These are phyloP conservation scores for Penicillium thymicola DNA, from an alignment of 2,329 filamentous ascomycete genomes.

Conservation along the genomic window DNA sequence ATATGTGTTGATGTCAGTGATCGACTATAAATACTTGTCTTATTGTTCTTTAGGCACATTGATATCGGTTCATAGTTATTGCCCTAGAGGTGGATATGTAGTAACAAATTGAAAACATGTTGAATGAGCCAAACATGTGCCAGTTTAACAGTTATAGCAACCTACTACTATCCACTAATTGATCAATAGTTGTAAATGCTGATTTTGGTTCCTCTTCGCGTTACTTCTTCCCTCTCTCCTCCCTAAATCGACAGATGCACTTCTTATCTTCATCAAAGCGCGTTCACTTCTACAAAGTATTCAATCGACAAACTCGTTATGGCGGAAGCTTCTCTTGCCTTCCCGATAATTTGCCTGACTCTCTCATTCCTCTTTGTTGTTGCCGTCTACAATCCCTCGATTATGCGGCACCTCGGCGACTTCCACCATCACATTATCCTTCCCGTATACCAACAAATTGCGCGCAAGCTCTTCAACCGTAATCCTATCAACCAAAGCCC, in stretches of 20 bases:
- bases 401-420: neutral
- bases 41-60: neutral
- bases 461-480: neutral
- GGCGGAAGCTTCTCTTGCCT: constrained; percentile 5
- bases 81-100: neutral
- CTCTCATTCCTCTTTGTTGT: constrained; percentile 16
- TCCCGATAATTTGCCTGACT: constrained; percentile 16
- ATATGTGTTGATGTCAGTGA: neutral
- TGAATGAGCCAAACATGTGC: neutral
- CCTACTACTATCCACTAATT: neutral
- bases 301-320: neutral
- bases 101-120: neutral
- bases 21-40: neutral
- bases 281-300: neutral
- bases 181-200: too few species aligned
- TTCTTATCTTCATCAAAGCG: neutral
- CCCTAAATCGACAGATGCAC: neutral
- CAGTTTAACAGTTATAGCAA: neutral
- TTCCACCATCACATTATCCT: neutral
- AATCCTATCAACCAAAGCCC: neutral
- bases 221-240: neutral
- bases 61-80: neutral
- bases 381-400: constrained; percentile 3
- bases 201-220: neutral
- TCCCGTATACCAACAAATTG: neutral